Evolutionary conservation across 345 rosid species (phyloP), one percentile per base, ranked within the genome.

Genomic region (Passiflora organensis): DNA sequence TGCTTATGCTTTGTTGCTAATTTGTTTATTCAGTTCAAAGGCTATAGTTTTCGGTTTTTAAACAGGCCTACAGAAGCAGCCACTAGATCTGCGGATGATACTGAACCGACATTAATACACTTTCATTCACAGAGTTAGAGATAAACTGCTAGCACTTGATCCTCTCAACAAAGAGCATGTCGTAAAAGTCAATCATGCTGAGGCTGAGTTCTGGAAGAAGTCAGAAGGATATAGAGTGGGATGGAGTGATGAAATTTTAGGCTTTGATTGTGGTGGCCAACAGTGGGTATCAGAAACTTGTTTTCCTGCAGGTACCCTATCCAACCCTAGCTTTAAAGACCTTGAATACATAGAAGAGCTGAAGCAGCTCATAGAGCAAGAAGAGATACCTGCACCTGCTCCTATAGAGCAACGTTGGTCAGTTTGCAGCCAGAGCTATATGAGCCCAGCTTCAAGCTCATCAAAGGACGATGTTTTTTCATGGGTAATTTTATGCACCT

Each of bases 331-430:
- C 74, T 76, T 89, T 89, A 89, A 83, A 66, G 99, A 94, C 70
- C 85, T 94, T 48, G 97, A 87, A 65, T 94, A 73, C 72, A 85
- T 89, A 63, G 88, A 89, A 70, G 74, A 82, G 68, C 72, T 94
- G 77, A 87, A 81, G 77, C 51, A 73, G 72, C 85, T 94, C 38
- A 86, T 94, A 53, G 88, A 89, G 75, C 83, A 68, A 63, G 86
- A 85, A 77, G 73, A 80, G 53, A 43, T 89, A 62, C 93, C 96
- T 45, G 90, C 99, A 58, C 95, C 84, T 67, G 78, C 80, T 69
- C 97, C 97, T 13, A 89, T 87, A 62, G 99, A 89, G 76, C 97
- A 89, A 71, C 96, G 97, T 18, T 94, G 99, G 97, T 80, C 97
- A 38, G 81, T 86, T 63, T 37, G 85, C 59, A 94, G 91, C 76